Evolutionary conservation across 192 early-diverging fungal genomes (phyloP).

Genomic region (Coemansia asiatica): DNA sequence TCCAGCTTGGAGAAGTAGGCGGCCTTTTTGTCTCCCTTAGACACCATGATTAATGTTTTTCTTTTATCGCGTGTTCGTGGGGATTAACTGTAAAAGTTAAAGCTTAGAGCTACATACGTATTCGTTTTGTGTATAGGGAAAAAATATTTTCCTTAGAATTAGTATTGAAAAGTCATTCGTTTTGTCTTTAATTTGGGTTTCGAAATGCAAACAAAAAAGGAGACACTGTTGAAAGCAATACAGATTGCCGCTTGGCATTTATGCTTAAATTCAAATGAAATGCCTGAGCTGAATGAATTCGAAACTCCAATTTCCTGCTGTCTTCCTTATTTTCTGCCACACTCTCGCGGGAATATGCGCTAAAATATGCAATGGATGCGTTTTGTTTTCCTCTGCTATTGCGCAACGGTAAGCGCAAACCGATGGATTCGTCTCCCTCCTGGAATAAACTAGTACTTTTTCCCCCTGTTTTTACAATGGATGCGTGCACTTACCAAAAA

Average conservation of each 20-base stretch:
- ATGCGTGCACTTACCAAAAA: conserved; percentile 4
- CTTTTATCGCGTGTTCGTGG: conserved; percentile 37
- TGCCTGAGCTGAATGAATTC: too few species aligned
- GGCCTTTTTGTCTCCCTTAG: conserved; percentile 81
- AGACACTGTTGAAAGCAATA: too few species aligned
- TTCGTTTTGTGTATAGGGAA: background rate
- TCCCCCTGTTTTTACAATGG: background rate
- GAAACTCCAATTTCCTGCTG: background rate
- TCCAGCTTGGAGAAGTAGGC: conserved; percentile 95
- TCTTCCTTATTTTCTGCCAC: too few species aligned
- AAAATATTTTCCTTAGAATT: too few species aligned
- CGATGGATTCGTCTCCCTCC: background rate
- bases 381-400: background rate
- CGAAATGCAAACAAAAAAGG: too few species aligned
- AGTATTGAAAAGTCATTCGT: too few species aligned
- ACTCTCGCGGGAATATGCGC: too few species aligned
- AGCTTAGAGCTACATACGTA: conserved; percentile 42
- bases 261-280: too few species aligned
- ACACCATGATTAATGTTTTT: conserved; percentile 25
- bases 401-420: background rate
- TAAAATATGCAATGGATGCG: conserved; percentile 1
- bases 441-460: too few species aligned
- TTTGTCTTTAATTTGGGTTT: too few species aligned
- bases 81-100: conserved; percentile 30
- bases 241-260: too few species aligned